Evolutionary conservation across 345 rosid species (phyloP), one percentile per base, ranked within the genome.

Genomic region (Adansonia digitata): DNA sequence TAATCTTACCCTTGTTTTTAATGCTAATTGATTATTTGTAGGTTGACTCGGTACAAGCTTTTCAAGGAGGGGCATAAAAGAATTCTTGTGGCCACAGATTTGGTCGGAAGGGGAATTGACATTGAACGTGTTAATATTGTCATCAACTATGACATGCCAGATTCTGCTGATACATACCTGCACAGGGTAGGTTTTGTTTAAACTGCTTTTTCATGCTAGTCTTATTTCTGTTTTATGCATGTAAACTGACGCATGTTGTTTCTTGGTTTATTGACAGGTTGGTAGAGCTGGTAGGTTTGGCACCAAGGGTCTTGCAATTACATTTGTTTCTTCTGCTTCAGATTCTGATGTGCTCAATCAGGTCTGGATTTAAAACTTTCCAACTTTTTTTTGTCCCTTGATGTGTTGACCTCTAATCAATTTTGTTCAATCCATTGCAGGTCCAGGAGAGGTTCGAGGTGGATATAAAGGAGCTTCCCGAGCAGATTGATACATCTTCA

Each of bases 211-310:
- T 60, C 40, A 29, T 14, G 17, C 78, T 64, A 8, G 27, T 49
- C 18, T 49, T 18, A 18, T 43, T 51, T 31, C 73, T 74, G 4
- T 57, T 59, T 59, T 60, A 43, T 27, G 69, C 27, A 34, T 34
- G 71, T 14, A 29, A 65, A 62, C 18, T 70, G 8, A 14, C 72
- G 67, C 15, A 43, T 57, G 37, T 59, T 24, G 27, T 4, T 43
- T 6, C 55, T 61, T 46, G 34, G 51, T 74, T 27, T 37, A 13
- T 64, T 74, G 49, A 39, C 76, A 90, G 99, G 99, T 96, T 53
- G 99, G 99, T 27, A 86, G 99, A 85, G 99, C 98, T 78, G 98
- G 99, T 60, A 88, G 99, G 81, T 96, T 96, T 85, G 99, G 99
- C 45, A 96, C 99, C 0, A 96, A 96, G 79, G 98, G 99, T 43